These are phyloP conservation scores for Sporopachydermia lactativora DNA, from an alignment of 805 yeast genomes.

Conservation along the genomic window DNA sequence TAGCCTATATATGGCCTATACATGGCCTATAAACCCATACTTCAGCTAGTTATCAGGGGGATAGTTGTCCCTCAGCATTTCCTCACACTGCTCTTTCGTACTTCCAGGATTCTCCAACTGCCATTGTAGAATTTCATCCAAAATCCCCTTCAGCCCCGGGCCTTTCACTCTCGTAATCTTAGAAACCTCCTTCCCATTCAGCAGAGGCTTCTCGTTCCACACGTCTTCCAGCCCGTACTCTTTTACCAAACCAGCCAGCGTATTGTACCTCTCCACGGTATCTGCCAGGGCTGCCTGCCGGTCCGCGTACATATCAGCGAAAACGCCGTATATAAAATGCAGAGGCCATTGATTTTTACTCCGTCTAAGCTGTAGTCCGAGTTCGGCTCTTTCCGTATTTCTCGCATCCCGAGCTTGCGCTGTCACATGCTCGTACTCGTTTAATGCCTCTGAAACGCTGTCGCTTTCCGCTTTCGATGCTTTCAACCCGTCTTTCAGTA, in stretches of 20 bases:
- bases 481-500: conserved; percentile 59
- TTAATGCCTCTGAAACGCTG: conserved; percentile 31
- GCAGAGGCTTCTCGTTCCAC: conserved; percentile 41
- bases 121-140: conserved; percentile 48
- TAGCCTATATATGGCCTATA: no score
- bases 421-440: conserved; percentile 17
- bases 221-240: conserved; percentile 26
- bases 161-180: conserved; percentile 40
- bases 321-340: conserved; percentile 23
- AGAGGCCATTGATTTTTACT: conserved; percentile 38
- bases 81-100: conserved; percentile 36
- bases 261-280: conserved; percentile 10
- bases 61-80: not conserved
- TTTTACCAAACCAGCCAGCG: conserved; percentile 17
- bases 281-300: conserved; percentile 21
- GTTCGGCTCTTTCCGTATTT: conserved; percentile 18
- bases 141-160: conserved; percentile 61
- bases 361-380: conserved; percentile 45
- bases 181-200: conserved; percentile 64
- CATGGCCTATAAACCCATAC: no score
- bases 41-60: no score
- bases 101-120: conserved; percentile 62
- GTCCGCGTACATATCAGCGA: conserved; percentile 13
- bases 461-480: conserved; percentile 44
- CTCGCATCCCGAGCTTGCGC: conserved; percentile 13